Percentiles rank a stretch among this genome's conserved stretches.
Conservation (phyloP, 2,329 filamentous ascomycete species). For the Aureobasidium sp. region DNA sequence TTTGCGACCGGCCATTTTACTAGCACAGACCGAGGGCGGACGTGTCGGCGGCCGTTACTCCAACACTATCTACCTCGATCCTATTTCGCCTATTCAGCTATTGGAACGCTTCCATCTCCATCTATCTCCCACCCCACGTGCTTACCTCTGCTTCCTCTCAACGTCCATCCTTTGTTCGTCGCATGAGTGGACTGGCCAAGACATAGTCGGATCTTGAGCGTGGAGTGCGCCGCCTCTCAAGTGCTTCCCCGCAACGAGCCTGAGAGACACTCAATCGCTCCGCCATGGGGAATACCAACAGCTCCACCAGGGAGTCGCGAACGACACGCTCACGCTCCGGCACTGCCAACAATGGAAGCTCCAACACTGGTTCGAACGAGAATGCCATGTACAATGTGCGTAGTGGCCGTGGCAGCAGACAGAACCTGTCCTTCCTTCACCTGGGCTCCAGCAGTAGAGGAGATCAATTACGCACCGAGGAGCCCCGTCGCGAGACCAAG, state of each 20-base stretch:
- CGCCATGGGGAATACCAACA: constrained; percentile 28
- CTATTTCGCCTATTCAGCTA: neutral
- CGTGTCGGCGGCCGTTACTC: constrained; percentile 1
- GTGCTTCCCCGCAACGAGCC: constrained; percentile 11
- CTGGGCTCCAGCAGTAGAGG: constrained; percentile 35
- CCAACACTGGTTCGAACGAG: constrained; percentile 20
- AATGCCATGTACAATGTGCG: constrained; percentile 37
- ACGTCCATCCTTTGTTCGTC: neutral
- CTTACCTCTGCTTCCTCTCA: neutral
- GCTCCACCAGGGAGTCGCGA: constrained; percentile 37
- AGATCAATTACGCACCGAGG: constrained; percentile 27
- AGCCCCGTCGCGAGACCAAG: constrained; percentile 72
- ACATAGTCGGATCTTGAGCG: neutral
- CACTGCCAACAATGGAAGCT: constrained; percentile 23
- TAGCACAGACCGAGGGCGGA: neutral
- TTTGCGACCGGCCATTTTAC: neutral
- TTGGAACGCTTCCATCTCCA: neutral
- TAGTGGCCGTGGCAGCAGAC: constrained; percentile 40
- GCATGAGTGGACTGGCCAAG: neutral
- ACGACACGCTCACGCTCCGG: constrained; percentile 25
- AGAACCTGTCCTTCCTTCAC: constrained; percentile 51
- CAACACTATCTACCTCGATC: neutral
- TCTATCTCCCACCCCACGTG: neutral
- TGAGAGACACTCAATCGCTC: constrained; percentile 4
- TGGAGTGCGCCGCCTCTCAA: constrained; percentile 13